These are phyloP conservation scores for Rhamnella rubrinervis DNA, from an alignment of 331 rosid genomes.

Conservation along the genomic window DNA sequence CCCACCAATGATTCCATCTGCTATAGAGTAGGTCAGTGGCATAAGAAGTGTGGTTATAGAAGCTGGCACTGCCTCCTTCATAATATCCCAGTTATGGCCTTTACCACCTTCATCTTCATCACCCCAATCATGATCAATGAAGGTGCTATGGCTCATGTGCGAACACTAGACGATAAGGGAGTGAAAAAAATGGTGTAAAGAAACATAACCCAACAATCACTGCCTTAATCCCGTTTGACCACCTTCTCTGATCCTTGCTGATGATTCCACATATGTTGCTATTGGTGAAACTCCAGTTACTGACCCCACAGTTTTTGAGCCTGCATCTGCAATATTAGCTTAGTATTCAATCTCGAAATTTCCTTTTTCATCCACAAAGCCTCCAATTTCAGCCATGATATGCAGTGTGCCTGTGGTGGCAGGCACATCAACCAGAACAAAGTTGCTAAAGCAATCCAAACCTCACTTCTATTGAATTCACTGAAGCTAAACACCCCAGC, in stretches of 20 bases:
- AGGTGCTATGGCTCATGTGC: constrained; percentile 95
- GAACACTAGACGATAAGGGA: constrained; percentile 77
- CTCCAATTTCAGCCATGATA: constrained; percentile 84
- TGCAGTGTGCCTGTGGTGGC: constrained; percentile 75
- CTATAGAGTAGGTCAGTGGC: constrained; percentile 90
- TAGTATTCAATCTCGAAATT: constrained; percentile 81
- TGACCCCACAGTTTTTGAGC: constrained; percentile 62
- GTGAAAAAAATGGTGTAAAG: constrained; percentile 63
- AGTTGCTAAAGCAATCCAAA: constrained; percentile 76
- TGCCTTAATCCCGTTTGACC: constrained; percentile 85
- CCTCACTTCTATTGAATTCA: constrained; percentile 50
- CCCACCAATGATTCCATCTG: constrained; percentile 85
- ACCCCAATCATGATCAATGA: constrained; percentile 87
- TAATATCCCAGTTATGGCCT: constrained; percentile 73
- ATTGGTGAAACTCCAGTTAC: constrained; percentile 62
- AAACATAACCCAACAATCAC: constrained; percentile 63
- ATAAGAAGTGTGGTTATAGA: constrained; percentile 72
- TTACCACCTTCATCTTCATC: constrained; percentile 92
- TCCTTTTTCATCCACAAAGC: constrained; percentile 59
- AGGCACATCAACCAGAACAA: constrained; percentile 76
- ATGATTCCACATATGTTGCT: constrained; percentile 76
- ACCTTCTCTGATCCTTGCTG: constrained; percentile 83
- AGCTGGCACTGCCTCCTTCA: constrained; percentile 71
- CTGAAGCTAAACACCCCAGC: constrained; percentile 63
- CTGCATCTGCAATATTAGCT: constrained; percentile 83